phyloP scores from a whole-genome alignment of 208 protist genomes.

The Acanthamoeba culbertsoni region DNA sequence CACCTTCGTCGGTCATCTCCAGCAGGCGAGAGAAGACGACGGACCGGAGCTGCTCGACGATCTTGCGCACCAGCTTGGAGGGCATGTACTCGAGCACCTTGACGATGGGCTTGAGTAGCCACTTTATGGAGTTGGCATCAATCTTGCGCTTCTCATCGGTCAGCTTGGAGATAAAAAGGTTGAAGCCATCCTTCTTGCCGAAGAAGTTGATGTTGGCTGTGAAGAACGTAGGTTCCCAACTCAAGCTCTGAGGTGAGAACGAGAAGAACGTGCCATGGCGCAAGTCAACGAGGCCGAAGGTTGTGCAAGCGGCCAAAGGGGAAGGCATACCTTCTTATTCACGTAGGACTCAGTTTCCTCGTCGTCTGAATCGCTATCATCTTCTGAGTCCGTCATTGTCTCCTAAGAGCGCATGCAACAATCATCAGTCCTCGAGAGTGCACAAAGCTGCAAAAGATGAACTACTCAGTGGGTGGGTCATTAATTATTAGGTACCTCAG shows the following conservation, averaged over 20 bases:
- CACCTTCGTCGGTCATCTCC: neutral
- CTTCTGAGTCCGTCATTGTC: neutral
- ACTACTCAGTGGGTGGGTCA: neutral
- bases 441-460: neutral
- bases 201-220: neutral
- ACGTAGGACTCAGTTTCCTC: slow-evolving; percentile 3
- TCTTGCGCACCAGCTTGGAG: neutral
- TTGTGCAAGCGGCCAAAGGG: too few species aligned
- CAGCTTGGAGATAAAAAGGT: neutral
- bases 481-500: neutral
- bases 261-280: too few species aligned
- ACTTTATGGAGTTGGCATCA: neutral
- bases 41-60: neutral
- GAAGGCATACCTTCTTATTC: neutral
- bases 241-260: neutral
- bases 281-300: too few species aligned
- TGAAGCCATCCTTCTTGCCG: slow-evolving; percentile 29
- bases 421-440: too few species aligned
- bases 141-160: neutral
- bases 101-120: neutral
- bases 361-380: neutral
- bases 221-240: neutral
- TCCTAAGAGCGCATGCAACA: neutral
- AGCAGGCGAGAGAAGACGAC: neutral
- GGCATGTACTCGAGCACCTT: neutral